Conservation (phyloP, 2,329 filamentous ascomycete species). For the Colletotrichum lindemuthianum region DNA sequence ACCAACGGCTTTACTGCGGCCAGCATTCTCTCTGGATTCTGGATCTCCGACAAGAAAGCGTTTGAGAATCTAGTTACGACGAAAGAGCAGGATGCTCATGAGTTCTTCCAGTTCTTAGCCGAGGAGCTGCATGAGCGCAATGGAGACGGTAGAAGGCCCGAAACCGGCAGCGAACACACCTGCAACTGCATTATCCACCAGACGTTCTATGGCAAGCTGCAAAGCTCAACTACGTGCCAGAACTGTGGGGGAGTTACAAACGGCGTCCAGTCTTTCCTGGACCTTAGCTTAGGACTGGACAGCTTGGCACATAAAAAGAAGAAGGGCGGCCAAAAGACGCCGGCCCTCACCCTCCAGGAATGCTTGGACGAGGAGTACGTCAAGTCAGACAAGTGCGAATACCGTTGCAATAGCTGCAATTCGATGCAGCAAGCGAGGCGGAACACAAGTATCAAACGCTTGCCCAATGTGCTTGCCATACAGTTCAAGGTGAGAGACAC, state of each 20-base stretch:
- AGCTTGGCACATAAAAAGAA: conserved; percentile 74
- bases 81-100: conserved; percentile 95
- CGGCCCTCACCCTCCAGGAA: conserved; percentile 69
- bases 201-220: conserved; percentile 92
- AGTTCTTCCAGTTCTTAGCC: conserved; percentile 95
- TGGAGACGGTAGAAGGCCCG: conserved; percentile 72
- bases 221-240: conserved; percentile 90
- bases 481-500: conserved; percentile 79
- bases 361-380: conserved; percentile 90
- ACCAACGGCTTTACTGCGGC: conserved; percentile 92
- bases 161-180: conserved; percentile 66
- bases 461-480: conserved; percentile 90
- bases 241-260: conserved; percentile 85
- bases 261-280: conserved; percentile 88
- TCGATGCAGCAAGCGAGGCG: conserved; percentile 83
- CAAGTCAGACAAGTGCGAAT: conserved; percentile 86
- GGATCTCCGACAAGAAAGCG: conserved; percentile 81
- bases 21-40: conserved; percentile 88
- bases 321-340: conserved; percentile 60
- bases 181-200: conserved; percentile 95
- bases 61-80: conserved; percentile 85
- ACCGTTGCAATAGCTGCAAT: conserved; percentile 84
- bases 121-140: conserved; percentile 91
- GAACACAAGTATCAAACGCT: conserved; percentile 82
- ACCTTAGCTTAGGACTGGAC: conserved; percentile 89